phyloP scores from a whole-genome alignment of 139 green algal genomes.

The Tetradesmus obliquus region DNA sequence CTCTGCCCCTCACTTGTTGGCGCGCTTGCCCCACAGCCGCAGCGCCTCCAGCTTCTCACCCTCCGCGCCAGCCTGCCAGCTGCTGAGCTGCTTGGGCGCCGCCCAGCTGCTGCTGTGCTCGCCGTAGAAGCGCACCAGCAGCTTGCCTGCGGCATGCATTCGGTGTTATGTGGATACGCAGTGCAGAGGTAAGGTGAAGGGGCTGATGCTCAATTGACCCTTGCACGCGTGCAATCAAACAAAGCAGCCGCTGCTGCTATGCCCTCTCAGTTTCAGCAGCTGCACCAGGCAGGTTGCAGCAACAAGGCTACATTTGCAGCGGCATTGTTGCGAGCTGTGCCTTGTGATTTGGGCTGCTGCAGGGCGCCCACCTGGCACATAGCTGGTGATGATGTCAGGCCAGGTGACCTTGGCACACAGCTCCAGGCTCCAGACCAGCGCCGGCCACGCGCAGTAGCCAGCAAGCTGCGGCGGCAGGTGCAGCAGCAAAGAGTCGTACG shows the following conservation, averaged over 20 bases:
- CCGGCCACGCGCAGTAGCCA: conserved; percentile 66
- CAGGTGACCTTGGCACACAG: conserved; percentile 60
- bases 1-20: neutral
- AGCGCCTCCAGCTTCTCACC: conserved; percentile 13
- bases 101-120: conserved; percentile 71
- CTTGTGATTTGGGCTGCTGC: neutral
- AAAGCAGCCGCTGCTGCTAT: too few relatives aligned
- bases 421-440: conserved; percentile 59
- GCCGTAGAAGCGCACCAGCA: conserved; percentile 74
- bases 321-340: neutral
- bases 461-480: conserved; percentile 36
- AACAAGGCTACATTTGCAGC: neutral
- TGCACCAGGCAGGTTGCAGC: neutral
- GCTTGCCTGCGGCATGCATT: conserved; percentile 45
- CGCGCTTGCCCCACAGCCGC: conserved; percentile 14
- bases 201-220: too few relatives aligned
- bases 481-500: neutral
- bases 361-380: conserved; percentile 49
- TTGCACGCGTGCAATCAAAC: too few relatives aligned
- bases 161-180: too few relatives aligned
- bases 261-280: neutral
- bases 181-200: neutral
- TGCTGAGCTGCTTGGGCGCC: conserved; percentile 32
- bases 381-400: conserved; percentile 59
- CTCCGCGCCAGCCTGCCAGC: neutral